phyloP scores from a whole-genome alignment of 2,329 filamentous ascomycete genomes.

The Monilinia fructicola region DNA sequence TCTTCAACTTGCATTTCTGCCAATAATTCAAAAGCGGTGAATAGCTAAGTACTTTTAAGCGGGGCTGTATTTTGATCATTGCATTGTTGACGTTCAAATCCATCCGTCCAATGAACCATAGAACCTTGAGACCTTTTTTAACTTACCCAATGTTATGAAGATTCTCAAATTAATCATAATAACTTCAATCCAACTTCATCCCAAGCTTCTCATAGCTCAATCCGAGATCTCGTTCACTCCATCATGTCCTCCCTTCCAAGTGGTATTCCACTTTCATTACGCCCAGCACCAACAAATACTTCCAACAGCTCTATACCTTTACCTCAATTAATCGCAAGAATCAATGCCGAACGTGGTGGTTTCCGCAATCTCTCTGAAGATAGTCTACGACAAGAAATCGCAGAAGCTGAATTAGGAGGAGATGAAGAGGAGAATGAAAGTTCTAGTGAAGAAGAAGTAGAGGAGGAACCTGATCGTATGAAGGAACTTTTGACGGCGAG shows the following conservation, averaged over 20 bases:
- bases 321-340: conserved; percentile 73
- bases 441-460: conserved; percentile 50
- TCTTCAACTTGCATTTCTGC: background rate
- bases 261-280: conserved; percentile 57
- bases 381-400: conserved; percentile 67
- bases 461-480: conserved; percentile 43
- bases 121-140: background rate
- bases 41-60: no score
- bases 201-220: no score
- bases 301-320: conserved; percentile 61
- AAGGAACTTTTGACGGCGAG: conserved; percentile 48
- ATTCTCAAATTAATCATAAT: background rate
- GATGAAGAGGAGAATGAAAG: conserved; percentile 43
- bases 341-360: conserved; percentile 75
- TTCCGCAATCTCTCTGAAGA: conserved; percentile 79
- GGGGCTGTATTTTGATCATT: no score
- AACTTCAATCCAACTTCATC: background rate
- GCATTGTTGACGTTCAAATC: no score
- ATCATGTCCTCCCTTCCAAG: conserved; percentile 27
- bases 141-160: background rate
- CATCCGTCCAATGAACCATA: background rate
- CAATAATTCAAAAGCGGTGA: conserved; percentile 5
- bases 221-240: background rate
- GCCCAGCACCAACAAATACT: conserved; percentile 55
- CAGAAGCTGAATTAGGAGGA: conserved; percentile 41